phyloP scores from a whole-genome alignment of 2,329 filamentous ascomycete genomes.

The Pyricularia sp. region DNA sequence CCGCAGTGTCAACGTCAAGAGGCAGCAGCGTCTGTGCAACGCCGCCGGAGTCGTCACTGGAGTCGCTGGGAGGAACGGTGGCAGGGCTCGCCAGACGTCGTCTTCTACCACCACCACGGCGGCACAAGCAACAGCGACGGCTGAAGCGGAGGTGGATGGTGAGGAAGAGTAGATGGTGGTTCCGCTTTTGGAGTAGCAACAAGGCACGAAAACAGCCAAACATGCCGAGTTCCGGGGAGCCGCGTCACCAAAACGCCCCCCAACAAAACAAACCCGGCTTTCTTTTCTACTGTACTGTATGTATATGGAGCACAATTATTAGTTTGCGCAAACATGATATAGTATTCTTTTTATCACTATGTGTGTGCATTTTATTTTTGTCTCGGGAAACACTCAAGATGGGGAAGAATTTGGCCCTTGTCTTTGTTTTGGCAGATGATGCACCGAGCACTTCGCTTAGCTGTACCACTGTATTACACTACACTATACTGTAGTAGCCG shows the following conservation, averaged over 20 bases:
- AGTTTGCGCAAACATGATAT: background rate
- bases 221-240: background rate
- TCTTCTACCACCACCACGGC: background rate
- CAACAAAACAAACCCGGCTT: no score
- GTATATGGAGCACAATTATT: background rate
- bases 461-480: no score
- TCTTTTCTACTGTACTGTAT: background rate
- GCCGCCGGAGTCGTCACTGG: constrained; percentile 2
- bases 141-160: background rate
- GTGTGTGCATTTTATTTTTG: background rate
- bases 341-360: background rate
- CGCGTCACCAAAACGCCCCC: background rate
- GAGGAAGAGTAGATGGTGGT: background rate
- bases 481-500: no score
- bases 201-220: background rate
- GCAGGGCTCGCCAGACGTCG: background rate
- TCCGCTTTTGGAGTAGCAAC: no score
- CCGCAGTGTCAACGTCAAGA: constrained; percentile 13
- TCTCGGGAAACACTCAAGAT: background rate
- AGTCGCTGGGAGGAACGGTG: background rate
- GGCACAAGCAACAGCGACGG: background rate
- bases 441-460: background rate
- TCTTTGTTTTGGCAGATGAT: background rate
- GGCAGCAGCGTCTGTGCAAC: constrained; percentile 13
- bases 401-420: background rate